Conservation (phyloP, 768 basidiomycete species). For the Strobilomyces dryophilus region DNA sequence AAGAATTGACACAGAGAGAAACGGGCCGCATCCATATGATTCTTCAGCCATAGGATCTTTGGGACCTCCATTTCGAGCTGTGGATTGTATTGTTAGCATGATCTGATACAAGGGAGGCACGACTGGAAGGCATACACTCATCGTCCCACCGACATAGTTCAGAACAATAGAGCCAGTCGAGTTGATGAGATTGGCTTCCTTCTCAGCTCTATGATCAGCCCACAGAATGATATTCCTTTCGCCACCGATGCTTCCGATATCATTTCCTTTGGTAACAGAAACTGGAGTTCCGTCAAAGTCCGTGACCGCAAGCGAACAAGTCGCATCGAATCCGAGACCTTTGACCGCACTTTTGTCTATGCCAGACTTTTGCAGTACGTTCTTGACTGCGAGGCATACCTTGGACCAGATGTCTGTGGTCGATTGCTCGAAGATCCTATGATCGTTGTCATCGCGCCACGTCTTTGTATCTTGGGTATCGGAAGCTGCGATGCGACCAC, state of each 20-base stretch:
- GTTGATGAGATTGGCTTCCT: constrained; percentile 91
- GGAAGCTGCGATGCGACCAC: constrained; percentile 73
- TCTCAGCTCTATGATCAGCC: constrained; percentile 95
- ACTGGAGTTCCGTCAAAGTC: constrained; percentile 72
- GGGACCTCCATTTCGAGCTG: constrained; percentile 99
- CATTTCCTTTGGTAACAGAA: constrained; percentile 63
- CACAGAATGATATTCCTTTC: constrained; percentile 90
- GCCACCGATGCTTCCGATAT: constrained; percentile 53
- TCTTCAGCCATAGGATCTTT: constrained; percentile 95
- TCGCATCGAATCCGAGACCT: constrained; percentile 93
- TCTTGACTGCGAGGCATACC: constrained; percentile 57
- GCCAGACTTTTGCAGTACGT: constrained; percentile 55
- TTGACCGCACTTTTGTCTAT: constrained; percentile 62
- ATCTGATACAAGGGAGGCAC: not conserved
- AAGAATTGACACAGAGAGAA: constrained; percentile 81
- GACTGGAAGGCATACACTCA: constrained; percentile 61
- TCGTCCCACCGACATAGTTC: constrained; percentile 93
- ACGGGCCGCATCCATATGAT: constrained; percentile 65
- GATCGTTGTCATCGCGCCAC: constrained; percentile 79
- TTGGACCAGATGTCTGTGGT: constrained; percentile 82
- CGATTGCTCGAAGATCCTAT: constrained; percentile 96
- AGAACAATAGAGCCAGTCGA: constrained; percentile 77
- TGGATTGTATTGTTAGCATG: constrained; percentile 2
- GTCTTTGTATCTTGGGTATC: constrained; percentile 80
- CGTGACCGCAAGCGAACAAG: constrained; percentile 90